These are phyloP conservation scores for Endothia cerciana DNA, from an alignment of 2,329 filamentous ascomycete genomes.

Conservation along the genomic window DNA sequence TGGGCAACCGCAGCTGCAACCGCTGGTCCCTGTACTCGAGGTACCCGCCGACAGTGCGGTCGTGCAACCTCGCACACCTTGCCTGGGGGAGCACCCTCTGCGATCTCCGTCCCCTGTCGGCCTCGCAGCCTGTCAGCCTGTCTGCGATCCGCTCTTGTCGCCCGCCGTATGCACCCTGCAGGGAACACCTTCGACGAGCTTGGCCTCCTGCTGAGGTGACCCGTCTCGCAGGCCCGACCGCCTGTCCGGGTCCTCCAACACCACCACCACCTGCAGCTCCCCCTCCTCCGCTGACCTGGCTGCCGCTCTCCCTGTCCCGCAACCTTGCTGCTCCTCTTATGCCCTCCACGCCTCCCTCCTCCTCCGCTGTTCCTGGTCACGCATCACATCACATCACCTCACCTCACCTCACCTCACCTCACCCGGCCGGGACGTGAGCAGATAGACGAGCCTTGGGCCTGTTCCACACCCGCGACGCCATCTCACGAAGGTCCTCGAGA, in stretches of 20 bases:
- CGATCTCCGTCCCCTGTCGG: slow-evolving; percentile 9
- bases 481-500: slow-evolving; percentile 8
- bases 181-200: not conserved
- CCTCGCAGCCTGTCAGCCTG: not conserved
- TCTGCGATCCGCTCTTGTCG: not conserved
- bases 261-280: slow-evolving; percentile 1
- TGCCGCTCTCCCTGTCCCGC: slow-evolving; percentile 15
- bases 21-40: too few species aligned
- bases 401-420: slow-evolving; percentile 5
- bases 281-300: slow-evolving; percentile 11
- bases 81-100: too few species aligned
- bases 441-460: not conserved
- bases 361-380: slow-evolving; percentile 6
- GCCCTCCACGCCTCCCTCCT: too few species aligned
- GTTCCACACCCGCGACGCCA: slow-evolving; percentile 10
- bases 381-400: not conserved
- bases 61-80: too few species aligned
- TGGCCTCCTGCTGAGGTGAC: slow-evolving; percentile 6
- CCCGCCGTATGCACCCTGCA: slow-evolving; percentile 4
- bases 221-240: slow-evolving; percentile 1
- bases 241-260: not conserved
- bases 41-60: too few species aligned
- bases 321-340: slow-evolving; percentile 11
- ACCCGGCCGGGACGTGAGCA: not conserved
- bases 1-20: too few species aligned